Conservation (phyloP, 2,329 filamentous ascomycete species). For the Apiospora rasikravindrae region DNA sequence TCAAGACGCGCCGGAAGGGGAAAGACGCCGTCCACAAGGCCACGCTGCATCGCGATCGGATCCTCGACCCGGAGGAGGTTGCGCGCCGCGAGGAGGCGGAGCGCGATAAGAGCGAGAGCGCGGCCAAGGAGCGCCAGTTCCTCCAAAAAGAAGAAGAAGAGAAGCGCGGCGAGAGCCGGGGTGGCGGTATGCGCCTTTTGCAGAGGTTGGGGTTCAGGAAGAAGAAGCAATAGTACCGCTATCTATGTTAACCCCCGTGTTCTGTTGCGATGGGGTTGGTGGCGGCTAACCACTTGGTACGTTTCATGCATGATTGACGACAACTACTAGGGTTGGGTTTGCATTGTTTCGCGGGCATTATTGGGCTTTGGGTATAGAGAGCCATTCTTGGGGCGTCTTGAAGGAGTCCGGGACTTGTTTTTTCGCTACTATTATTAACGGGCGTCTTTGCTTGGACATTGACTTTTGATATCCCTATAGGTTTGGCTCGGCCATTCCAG, state of each 20-base stretch:
- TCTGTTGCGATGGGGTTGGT: background rate
- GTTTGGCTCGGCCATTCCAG: background rate
- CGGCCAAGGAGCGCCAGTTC: slow-evolving; percentile 16
- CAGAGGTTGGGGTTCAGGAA: slow-evolving; percentile 5
- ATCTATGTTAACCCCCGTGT: background rate
- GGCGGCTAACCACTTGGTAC: background rate
- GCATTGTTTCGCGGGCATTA: background rate
- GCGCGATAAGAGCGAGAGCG: slow-evolving; percentile 15
- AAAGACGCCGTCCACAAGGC: background rate
- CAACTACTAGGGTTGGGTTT: background rate
- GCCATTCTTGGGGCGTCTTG: background rate
- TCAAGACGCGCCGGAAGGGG: slow-evolving; percentile 53
- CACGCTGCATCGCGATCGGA: background rate
- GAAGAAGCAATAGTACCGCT: background rate
- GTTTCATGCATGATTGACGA: background rate
- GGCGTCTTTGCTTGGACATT: background rate
- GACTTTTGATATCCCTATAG: slow-evolving; percentile 7
- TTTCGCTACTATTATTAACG: background rate
- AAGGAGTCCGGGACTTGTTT: background rate
- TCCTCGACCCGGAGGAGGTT: slow-evolving; percentile 11
- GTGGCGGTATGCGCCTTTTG: background rate
- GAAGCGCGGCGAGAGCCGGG: background rate
- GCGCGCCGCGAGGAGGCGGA: slow-evolving; percentile 17
- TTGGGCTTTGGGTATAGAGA: background rate
- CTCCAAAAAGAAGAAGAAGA: background rate